Percentiles rank a stretch among this genome's conserved stretches.
phyloP scores from a whole-genome alignment of 148 eudicot genomes.

The Vaccinium vitisidaea region DNA sequence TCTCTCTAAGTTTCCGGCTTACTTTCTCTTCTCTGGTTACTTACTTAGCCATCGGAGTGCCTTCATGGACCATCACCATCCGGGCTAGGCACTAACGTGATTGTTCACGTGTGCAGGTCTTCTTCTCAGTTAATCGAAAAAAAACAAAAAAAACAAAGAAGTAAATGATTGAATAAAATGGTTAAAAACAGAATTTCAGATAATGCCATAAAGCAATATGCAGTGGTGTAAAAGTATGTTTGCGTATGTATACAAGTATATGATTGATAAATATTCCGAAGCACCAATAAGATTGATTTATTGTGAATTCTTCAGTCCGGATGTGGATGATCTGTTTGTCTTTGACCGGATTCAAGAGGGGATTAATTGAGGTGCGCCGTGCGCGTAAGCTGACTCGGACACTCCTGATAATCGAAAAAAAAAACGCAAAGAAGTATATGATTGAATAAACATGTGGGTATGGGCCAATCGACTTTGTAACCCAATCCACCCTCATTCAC shows the following conservation, averaged over 20 bases:
- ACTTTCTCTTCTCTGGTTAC: no score
- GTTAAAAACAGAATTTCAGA: slow-evolving; percentile 19
- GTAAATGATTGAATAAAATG: no score
- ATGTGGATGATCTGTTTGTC: neutral
- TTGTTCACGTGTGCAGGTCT: no score
- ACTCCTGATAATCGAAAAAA: no score
- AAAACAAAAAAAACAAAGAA: no score
- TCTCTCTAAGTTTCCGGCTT: no score
- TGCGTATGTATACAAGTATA: no score
- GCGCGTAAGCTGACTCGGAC: neutral
- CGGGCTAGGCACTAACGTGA: no score
- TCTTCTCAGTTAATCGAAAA: no score
- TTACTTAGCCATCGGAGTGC: no score
- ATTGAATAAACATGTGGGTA: slow-evolving; percentile 33
- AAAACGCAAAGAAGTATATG: neutral
- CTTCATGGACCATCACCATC: no score
- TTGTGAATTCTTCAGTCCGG: neutral
- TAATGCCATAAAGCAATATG: slow-evolving; percentile 14
- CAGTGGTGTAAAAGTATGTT: neutral
- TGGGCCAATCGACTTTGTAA: slow-evolving; percentile 29
- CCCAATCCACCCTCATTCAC: slow-evolving; percentile 24
- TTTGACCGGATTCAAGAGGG: neutral
- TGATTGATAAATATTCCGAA: no score
- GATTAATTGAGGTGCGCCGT: neutral
- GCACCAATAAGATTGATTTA: neutral